A percentile compares a stretch with the other conserved stretches of the same genome.
phyloP scores from a whole-genome alignment of 805 yeast species.

The Tetrapisispora pingtungensis region DNA sequence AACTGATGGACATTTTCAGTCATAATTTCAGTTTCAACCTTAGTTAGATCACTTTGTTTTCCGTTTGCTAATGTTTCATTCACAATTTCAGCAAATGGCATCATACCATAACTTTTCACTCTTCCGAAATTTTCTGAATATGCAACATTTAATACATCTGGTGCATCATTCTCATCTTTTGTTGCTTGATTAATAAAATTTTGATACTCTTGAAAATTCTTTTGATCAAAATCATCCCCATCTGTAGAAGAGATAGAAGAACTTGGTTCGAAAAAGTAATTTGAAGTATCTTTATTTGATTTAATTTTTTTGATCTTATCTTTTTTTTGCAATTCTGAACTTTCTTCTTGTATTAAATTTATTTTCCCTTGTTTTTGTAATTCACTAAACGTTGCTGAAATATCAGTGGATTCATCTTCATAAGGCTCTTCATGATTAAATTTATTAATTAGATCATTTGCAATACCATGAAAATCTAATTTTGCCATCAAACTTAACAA shows the following conservation, averaged over 20 bases:
- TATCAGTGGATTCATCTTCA: not conserved
- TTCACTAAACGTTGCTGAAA: not conserved
- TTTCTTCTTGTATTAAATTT: not conserved
- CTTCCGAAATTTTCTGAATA: slow-evolving; percentile 12
- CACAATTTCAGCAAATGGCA: slow-evolving; percentile 12
- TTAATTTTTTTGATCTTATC: not conserved
- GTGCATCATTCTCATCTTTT: not conserved
- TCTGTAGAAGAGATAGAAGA: not conserved
- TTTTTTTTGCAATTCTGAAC: not conserved
- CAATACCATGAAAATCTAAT: slow-evolving; percentile 57
- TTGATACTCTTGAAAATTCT: not conserved
- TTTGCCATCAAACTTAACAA: slow-evolving; percentile 53
- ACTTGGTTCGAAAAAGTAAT: not conserved
- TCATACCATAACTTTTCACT: slow-evolving; percentile 8
- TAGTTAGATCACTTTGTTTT: slow-evolving; percentile 8
- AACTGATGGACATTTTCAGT: slow-evolving; percentile 18
- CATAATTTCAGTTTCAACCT: slow-evolving; percentile 12
- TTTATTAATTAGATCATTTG: slow-evolving; percentile 45
- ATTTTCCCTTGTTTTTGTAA: not conserved
- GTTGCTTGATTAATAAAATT: not conserved
- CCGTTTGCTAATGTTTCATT: slow-evolving; percentile 11
- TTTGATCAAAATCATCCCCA: not conserved
- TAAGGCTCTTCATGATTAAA: slow-evolving; percentile 37
- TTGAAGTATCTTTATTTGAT: not conserved
- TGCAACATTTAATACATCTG: not conserved